Base-by-base conservation (phyloP, 2,329 filamentous ascomycete genomes). In the Monilinia aucupariae region DNA sequence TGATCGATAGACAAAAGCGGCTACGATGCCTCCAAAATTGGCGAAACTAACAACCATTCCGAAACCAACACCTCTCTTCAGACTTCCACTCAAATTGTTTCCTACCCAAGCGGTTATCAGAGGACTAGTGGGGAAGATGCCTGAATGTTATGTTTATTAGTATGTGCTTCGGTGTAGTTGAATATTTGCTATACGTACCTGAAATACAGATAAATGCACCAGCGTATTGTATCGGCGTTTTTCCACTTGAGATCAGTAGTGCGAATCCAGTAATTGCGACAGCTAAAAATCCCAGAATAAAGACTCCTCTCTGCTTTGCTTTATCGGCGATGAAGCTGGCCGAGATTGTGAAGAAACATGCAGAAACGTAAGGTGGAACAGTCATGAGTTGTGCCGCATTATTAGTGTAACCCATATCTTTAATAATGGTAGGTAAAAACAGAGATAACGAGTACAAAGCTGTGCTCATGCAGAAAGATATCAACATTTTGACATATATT, bases 21-120 rank as follows among this genome's bases (percentile, higher is more conserved):
- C 76, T 58, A 84, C 74, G 82, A 64, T 52, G 51, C 92, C 92
- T 71, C 96, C 96, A 51, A 96, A 79, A 72, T 96, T 96, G 25
- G 92, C 92, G 88, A 90, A 96, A 25, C 88, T 91, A 65, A 96
- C 93, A 61, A 96, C 88, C 68, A 96, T 86, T 0, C 92, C 92
- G 1, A 96, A 78, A 0, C 90, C 90, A 20, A 96, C 88, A 45
- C 91, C 92, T 47, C 92, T 85, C 79, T 96, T 96, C 76, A 94
- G 93, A 8, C 93, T 89, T n/a, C 92, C 89, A 75, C 96, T 92
- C 39, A 87, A 82, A 67, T 96, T 96, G 77, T 97, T 96, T 58
- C 87, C 85, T 30, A 87, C 81, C 92, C 92, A 97, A 1, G 86
- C 86, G 66, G 96, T 89, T 0, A 90, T 93, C 71, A 96, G 92